A percentile compares a stretch with the other conserved stretches of the same genome.
phyloP scores from a whole-genome alignment of 2,329 filamentous ascomycete genomes.

The Calonectria pauciramosa region DNA sequence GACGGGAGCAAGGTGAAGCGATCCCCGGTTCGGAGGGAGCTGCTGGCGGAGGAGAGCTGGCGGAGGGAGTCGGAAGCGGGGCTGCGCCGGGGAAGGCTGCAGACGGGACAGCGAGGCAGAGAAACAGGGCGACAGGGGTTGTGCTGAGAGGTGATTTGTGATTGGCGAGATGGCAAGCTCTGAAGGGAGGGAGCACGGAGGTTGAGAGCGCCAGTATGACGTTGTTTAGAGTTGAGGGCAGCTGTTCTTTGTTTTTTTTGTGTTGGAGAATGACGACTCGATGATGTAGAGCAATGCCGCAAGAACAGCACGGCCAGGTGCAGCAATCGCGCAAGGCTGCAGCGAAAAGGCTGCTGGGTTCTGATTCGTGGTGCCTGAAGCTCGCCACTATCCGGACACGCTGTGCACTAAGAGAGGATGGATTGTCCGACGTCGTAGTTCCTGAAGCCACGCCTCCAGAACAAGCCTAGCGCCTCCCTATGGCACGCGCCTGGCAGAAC shows the following conservation, averaged over 20 bases:
- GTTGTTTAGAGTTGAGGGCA: not conserved
- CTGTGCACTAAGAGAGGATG: constrained; percentile 1
- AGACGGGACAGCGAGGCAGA: constrained; percentile 7
- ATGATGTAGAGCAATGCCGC: not conserved
- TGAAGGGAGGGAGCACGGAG: not conserved
- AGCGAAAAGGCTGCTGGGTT: not conserved
- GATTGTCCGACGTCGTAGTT: constrained; percentile 4
- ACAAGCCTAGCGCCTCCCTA: not conserved
- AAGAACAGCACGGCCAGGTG: not conserved
- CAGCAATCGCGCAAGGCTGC: constrained; percentile 2
- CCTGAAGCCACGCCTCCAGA: not conserved
- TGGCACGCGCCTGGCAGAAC: constrained; percentile 1
- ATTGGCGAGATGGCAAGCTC: not conserved
- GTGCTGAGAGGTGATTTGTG: not conserved
- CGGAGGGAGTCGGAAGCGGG: constrained; percentile 16
- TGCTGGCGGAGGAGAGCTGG: constrained; percentile 19
- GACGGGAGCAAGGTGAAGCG: constrained; percentile 17
- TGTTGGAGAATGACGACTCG: not conserved
- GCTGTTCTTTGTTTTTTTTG: not conserved
- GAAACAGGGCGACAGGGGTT: not conserved
- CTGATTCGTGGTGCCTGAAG: constrained; percentile 1
- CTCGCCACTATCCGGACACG: constrained; percentile 2
- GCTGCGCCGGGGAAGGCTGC: not conserved
- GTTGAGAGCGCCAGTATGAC: not conserved
- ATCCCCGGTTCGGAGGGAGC: constrained; percentile 20